Conservation (phyloP, 2,329 filamentous ascomycete species). For the Calonectria honghensis region DNA sequence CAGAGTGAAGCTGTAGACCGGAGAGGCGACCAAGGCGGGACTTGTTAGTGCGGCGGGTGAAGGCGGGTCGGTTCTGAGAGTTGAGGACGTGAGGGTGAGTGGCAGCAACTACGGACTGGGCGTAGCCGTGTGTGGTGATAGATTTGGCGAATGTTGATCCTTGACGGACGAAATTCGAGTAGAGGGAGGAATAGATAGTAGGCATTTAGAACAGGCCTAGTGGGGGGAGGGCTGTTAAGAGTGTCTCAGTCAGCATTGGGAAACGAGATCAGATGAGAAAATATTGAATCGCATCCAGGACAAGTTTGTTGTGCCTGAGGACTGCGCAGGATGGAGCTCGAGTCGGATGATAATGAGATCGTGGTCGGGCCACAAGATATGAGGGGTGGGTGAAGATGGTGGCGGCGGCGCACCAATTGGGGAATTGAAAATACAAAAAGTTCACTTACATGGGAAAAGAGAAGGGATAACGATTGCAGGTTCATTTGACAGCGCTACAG, state of each 20-base stretch:
- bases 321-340: constrained; percentile 42
- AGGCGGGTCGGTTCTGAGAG: constrained; percentile 80
- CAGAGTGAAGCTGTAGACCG: constrained; percentile 82
- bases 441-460: constrained; percentile 77
- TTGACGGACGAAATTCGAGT: constrained; percentile 93
- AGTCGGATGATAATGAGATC: constrained; percentile 56
- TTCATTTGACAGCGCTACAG: constrained; percentile 95
- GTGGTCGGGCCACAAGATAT: constrained; percentile 54
- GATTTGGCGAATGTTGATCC: constrained; percentile 91
- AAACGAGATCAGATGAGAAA: constrained; percentile 26
- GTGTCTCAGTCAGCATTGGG: constrained; percentile 51
- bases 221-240: constrained; percentile 70
- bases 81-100: constrained; percentile 87
- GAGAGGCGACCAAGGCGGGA: constrained; percentile 71
- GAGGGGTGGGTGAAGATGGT: constrained; percentile 43
- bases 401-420: constrained; percentile 44
- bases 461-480: constrained; percentile 84
- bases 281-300: constrained; percentile 34
- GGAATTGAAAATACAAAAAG: constrained; percentile 41
- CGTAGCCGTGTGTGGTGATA: constrained; percentile 97
- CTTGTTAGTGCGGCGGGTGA: constrained; percentile 74
- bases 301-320: constrained; percentile 47
- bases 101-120: constrained; percentile 96
- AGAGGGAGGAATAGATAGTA: constrained; percentile 80
- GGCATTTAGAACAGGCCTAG: constrained; percentile 92